phyloP scores from a whole-genome alignment of 371 early-diverging fungal species.

The Rhizopus arrhizus region DNA sequence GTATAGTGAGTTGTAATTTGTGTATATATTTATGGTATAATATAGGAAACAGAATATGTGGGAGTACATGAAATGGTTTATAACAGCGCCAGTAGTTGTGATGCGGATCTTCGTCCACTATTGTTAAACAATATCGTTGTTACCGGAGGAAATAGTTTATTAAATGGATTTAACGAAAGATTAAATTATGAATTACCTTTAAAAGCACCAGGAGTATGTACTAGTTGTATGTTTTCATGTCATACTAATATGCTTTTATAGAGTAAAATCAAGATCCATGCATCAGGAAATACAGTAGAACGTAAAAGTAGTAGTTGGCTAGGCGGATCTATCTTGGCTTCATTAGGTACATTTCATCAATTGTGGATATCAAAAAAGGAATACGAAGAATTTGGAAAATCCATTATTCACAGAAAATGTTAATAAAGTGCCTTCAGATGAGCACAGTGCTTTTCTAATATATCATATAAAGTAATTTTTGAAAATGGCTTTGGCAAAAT shows the following conservation, averaged over 20 bases:
- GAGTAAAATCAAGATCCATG: constrained; percentile 81
- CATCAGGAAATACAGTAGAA: constrained; percentile 78
- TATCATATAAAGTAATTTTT: constrained; percentile 50
- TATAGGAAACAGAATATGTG: constrained; percentile 17
- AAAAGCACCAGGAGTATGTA: constrained; percentile 75
- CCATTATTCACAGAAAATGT: constrained; percentile 88
- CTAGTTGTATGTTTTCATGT: not conserved
- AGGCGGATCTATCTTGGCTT: constrained; percentile 95
- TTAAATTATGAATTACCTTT: constrained; percentile 72
- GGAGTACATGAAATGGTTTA: constrained; percentile 73
- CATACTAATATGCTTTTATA: constrained; percentile 26
- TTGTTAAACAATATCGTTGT: constrained; percentile 82
- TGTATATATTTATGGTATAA: constrained; percentile 10
- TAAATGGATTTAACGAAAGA: constrained; percentile 88
- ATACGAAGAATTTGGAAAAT: constrained; percentile 87
- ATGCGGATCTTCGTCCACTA: constrained; percentile 84
- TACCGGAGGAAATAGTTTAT: constrained; percentile 88
- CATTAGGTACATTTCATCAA: constrained; percentile 95
- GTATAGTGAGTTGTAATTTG: not conserved
- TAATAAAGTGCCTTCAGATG: constrained; percentile 59
- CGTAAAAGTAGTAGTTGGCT: constrained; percentile 92
- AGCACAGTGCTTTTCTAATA: constrained; percentile 68
- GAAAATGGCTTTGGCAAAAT: constrained; percentile 81
- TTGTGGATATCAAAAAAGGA: constrained; percentile 95
- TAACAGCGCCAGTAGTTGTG: constrained; percentile 74